Evolutionary conservation across 192 early-diverging fungal species (phyloP), one percentile per base, ranked within the genome.

Genomic region (Entomortierella chlamydospora): DNA sequence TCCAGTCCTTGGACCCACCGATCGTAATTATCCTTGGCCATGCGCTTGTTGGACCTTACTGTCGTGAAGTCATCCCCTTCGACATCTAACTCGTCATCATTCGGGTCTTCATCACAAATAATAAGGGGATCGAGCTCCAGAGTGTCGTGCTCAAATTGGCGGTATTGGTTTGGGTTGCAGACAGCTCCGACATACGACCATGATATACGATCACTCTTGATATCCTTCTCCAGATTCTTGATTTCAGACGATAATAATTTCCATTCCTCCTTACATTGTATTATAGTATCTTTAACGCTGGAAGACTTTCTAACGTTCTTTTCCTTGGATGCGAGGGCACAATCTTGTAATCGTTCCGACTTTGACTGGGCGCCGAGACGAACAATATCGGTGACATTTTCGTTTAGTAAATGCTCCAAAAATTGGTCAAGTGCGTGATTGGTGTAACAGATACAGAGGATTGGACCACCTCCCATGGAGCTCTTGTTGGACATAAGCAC

Each of bases 361-460:
- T 73, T 77, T 0, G 79, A 81, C 2, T 82, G 78, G 10, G 72
- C 31, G 11, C 89, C 87, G 12, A 90, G 45, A 15, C 89, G 84
- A 37, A 88, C 84, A 47, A 88, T 78, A 4, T 77, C 55, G 6
- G 52, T 39, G 5, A 87, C 62, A 1, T 61, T 78, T 17, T 59
- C 43, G 30, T 89, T 76, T 4, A 90, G 57, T 10, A 90, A 56
- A 54, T 87, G 78, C 53, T 87, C 85, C 2, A 91, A 47, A 58
- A 91, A 91, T 64, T 90, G 87, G 39, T 90, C 90, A 18, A 91
- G 61, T 1, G 90, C 90, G 58, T 89, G 89, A 49, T 91, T 90
- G 17, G 89, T 90, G 53, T 83, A 88, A 41, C 84, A 84, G n/a
- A 90, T 81, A 29, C 80, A 66, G 3, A 90, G 72, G 41, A 89